phyloP scores from a whole-genome alignment of 202 grass and related monocot species.

The Dendrocalamus latiflorus region DNA sequence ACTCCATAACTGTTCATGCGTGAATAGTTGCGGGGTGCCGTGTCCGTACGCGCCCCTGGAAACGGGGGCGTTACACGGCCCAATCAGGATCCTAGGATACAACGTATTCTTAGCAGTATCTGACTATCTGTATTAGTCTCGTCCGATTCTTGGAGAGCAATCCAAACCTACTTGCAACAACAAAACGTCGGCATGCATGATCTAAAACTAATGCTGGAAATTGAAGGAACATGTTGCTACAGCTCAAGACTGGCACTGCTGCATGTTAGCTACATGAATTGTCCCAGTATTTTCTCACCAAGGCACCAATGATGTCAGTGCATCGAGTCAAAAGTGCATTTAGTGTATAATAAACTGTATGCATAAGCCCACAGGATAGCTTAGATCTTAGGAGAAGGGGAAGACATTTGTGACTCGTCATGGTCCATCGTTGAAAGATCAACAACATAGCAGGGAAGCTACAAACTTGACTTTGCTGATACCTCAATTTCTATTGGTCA shows the following conservation, averaged over 20 bases:
- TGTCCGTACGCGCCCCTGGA: too few species aligned
- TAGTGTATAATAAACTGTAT: neutral
- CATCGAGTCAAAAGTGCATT: neutral
- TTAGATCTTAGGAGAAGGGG: neutral
- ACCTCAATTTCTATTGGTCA: neutral
- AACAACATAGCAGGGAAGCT: neutral
- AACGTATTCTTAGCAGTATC: neutral
- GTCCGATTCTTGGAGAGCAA: neutral
- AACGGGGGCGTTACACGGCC: too few species aligned
- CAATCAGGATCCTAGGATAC: neutral
- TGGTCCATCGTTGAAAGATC: slow-evolving; percentile 6
- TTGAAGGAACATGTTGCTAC: neutral
- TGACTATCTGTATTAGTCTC: neutral
- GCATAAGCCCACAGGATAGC: slow-evolving; percentile 16
- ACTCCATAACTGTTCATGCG: too few species aligned
- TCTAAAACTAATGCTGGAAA: neutral
- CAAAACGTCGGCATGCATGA: neutral
- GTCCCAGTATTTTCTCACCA: neutral
- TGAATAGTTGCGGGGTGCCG: too few species aligned
- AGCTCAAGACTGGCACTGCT: neutral
- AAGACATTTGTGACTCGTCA: neutral
- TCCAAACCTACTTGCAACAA: neutral
- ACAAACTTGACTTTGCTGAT: neutral
- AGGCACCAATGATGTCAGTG: neutral
- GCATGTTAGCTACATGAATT: neutral